Evolutionary conservation across 768 basidiomycete species (phyloP).

Genomic region (Lactarius trivialis): DNA sequence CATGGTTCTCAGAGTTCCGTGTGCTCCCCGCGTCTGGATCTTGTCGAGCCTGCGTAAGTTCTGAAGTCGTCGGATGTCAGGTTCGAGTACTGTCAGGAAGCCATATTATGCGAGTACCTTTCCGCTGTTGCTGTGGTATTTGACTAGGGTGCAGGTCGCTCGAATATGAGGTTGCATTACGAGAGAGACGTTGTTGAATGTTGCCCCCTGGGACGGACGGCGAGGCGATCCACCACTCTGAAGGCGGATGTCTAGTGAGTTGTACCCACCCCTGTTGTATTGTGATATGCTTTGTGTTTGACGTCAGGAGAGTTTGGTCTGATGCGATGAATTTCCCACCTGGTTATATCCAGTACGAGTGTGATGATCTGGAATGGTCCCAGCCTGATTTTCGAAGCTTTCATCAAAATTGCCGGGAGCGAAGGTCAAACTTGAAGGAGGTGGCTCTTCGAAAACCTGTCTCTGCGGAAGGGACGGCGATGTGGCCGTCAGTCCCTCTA

Average conservation of each 20-base stretch:
- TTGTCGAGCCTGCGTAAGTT: not conserved
- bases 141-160: not conserved
- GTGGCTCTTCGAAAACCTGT: not conserved
- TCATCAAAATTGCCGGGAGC: not conserved
- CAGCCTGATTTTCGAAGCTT: not conserved
- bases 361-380: not conserved
- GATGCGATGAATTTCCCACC: not conserved
- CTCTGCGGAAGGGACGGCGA: not conserved
- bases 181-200: not conserved
- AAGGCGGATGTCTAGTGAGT: too few relatives aligned
- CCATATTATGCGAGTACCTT: not conserved
- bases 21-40: not conserved
- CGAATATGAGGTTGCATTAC: not conserved
- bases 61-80: not conserved
- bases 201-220: not conserved
- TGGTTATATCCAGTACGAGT: not conserved
- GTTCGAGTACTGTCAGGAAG: not conserved
- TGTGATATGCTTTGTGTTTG: not conserved
- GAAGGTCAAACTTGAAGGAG: not conserved
- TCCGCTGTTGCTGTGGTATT: not conserved
- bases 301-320: not conserved
- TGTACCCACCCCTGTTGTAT: not conserved
- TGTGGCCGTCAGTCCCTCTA: not conserved
- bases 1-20: not conserved
- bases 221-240: not conserved